Conservation (phyloP, 1,284 basidiomycete genomes). For the Ceratobasidium papillatum region DNA sequence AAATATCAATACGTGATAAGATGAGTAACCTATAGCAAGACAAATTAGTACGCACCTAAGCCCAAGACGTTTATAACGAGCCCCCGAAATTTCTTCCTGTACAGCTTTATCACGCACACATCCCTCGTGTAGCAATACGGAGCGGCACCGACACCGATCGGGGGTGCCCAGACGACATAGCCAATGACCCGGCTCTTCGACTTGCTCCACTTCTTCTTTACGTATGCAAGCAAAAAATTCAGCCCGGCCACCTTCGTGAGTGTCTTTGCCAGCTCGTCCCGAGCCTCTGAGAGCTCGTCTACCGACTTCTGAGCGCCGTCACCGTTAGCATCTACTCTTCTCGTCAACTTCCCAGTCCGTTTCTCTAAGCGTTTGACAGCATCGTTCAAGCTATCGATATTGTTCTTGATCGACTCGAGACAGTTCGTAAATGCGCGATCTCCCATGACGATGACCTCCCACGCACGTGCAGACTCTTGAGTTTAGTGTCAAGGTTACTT, state of each 20-base stretch:
- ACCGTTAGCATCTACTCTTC: slow-evolving; percentile 32
- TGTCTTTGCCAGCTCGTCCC: slow-evolving; percentile 46
- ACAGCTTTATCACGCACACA: slow-evolving; percentile 54
- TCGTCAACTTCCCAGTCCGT: no score
- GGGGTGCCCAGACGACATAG: slow-evolving; percentile 53
- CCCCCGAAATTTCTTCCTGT: slow-evolving; percentile 52
- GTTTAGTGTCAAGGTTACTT: slow-evolving; percentile 50
- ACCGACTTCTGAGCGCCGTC: slow-evolving; percentile 36
- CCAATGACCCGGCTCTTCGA: slow-evolving; percentile 53
- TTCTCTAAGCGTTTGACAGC: slow-evolving; percentile 40
- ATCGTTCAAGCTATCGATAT: slow-evolving; percentile 49
- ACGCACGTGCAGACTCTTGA: slow-evolving; percentile 49
- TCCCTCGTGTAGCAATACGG: slow-evolving; percentile 51
- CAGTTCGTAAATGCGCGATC: slow-evolving; percentile 50
- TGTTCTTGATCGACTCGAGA: slow-evolving; percentile 51
- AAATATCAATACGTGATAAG: slow-evolving; percentile 46
- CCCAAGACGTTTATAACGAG: slow-evolving; percentile 52
- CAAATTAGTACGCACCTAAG: slow-evolving; percentile 50
- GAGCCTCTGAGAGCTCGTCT: slow-evolving; percentile 44
- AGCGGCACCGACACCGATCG: slow-evolving; percentile 47
- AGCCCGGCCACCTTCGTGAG: slow-evolving; percentile 41
- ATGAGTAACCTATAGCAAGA: slow-evolving; percentile 46
- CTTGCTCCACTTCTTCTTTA: slow-evolving; percentile 52
- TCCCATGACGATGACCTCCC: slow-evolving; percentile 55
- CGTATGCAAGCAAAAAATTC: slow-evolving; percentile 46